Base-by-base conservation (phyloP, 768 basidiomycete species). In the Pleurotus djamor region DNA sequence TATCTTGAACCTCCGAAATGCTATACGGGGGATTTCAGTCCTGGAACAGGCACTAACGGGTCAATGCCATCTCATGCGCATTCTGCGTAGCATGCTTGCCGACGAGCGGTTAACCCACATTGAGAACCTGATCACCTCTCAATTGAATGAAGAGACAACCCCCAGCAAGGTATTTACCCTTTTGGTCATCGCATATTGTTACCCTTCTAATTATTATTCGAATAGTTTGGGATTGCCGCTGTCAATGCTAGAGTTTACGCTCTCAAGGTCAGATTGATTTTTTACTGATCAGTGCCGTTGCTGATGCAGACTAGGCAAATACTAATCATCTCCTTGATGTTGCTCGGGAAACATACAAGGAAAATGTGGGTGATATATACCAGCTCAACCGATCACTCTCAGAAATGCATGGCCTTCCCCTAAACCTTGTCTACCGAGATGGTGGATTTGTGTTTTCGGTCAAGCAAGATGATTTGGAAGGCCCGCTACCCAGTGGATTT, bases 311-410 rank as follows among this genome's bases (percentile, higher is more conserved):
- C 5, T 48, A 89, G 83, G 90, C 92, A 2, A 90, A 91, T 61
- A 83, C 81, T 66, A 92, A 94, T 64, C 84, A 85, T 33, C 78
- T 96, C 8, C 86, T 99, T 34, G 96, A 98, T 63, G 94, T 98
- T 5, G 97, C 96, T 1, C 83, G 97, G 2, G 94, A 94, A 70
- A 96, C 96, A 0, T 98, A 89, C 76, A 92, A 89, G 65, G 96
- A 99, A 71, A 96, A 96, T 64, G 81, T 96, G 47, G 83, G 85
- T 13, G 96, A 99, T 67, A 93, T 97, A 56, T 86, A 87, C 62
- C 80, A 87, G 56, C 75, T 94, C 37, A 84, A 83, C 60, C 75
- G 77, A 13, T 74, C 73, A 0, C 72, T 94, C 12, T 76, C 84
- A 0, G 84, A 90, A 60, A 75, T 83, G 60, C 82, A 92, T 63